phyloP scores from a whole-genome alignment of 768 basidiomycete genomes.

The Amanita phalloides region DNA sequence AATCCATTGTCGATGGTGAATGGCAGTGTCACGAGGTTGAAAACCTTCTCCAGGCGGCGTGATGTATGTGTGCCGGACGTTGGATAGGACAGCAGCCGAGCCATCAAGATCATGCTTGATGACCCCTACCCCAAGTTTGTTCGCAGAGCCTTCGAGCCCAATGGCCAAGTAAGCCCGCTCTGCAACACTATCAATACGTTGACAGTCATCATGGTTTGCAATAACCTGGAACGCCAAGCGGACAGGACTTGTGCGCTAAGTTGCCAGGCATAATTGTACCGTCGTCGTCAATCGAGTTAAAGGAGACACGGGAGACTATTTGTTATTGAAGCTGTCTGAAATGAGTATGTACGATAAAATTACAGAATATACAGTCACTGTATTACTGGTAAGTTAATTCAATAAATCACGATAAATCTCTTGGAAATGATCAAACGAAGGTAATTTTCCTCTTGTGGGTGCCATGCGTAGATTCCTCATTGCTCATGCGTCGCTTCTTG shows the following conservation, averaged over 20 bases:
- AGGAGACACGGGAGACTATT: no score
- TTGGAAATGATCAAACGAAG: background rate
- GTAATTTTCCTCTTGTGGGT: conserved; percentile 1
- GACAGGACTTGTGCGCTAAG: conserved; percentile 8
- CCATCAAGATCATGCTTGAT: conserved; percentile 75
- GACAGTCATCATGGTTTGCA: background rate
- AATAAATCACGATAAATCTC: background rate
- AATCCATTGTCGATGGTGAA: conserved; percentile 93
- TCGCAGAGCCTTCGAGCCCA: conserved; percentile 95
- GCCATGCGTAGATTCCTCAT: conserved; percentile 5
- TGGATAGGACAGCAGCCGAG: conserved; percentile 71
- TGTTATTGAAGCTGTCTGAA: background rate
- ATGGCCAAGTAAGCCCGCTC: conserved; percentile 75
- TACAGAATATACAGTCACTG: background rate
- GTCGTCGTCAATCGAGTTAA: no score
- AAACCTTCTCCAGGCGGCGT: conserved; percentile 98
- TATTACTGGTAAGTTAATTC: background rate
- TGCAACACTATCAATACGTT: conserved; percentile 14
- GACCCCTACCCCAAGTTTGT: conserved; percentile 92
- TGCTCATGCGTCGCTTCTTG: conserved; percentile 11
- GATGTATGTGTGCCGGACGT: conserved; percentile 96
- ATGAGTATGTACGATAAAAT: background rate
- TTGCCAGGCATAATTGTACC: background rate
- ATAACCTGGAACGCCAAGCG: conserved; percentile 27
- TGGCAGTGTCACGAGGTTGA: conserved; percentile 88